Conservation (phyloP, 1,284 basidiomycete genomes). For the Wallemia ichthyophaga region DNA sequence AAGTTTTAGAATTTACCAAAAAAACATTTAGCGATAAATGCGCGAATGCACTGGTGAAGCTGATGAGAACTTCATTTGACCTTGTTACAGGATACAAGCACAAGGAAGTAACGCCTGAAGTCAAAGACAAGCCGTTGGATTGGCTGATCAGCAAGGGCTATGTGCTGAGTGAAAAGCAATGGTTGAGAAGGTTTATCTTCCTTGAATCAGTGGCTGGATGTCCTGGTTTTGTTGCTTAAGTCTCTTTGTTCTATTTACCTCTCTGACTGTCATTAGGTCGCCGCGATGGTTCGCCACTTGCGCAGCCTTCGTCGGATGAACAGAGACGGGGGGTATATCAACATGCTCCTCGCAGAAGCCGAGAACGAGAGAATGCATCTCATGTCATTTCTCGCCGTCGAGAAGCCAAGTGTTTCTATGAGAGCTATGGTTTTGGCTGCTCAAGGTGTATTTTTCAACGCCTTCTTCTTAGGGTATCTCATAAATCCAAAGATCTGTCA, state of each 20-base stretch:
- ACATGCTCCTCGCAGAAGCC: constrained; percentile 62
- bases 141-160: constrained; percentile 42
- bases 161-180: constrained; percentile 37
- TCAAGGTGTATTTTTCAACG: constrained; percentile 68
- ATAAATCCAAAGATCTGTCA: constrained; percentile 57
- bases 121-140: constrained; percentile 27
- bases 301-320: constrained; percentile 52
- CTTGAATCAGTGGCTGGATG: constrained; percentile 68
- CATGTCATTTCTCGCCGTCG: constrained; percentile 22
- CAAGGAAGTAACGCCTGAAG: constrained; percentile 12
- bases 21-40: constrained; percentile 39
- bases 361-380: constrained; percentile 89
- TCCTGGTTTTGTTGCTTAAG: constrained; percentile 7
- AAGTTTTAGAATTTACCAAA: constrained; percentile 40
- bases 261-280: too few species aligned
- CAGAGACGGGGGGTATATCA: constrained; percentile 63
- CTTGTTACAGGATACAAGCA: constrained; percentile 7
- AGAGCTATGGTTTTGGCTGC: constrained; percentile 51
- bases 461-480: constrained; percentile 44
- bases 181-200: constrained; percentile 62
- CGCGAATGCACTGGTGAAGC: constrained; percentile 30
- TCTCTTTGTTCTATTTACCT: too few species aligned
- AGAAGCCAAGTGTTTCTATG: constrained; percentile 45
- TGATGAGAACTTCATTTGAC: constrained; percentile 21
- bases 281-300: constrained; percentile 15